Percentiles rank a stretch among this genome's conserved stretches.
phyloP scores from a whole-genome alignment of 768 basidiomycete genomes.

The Boletus pseudopeckii region DNA sequence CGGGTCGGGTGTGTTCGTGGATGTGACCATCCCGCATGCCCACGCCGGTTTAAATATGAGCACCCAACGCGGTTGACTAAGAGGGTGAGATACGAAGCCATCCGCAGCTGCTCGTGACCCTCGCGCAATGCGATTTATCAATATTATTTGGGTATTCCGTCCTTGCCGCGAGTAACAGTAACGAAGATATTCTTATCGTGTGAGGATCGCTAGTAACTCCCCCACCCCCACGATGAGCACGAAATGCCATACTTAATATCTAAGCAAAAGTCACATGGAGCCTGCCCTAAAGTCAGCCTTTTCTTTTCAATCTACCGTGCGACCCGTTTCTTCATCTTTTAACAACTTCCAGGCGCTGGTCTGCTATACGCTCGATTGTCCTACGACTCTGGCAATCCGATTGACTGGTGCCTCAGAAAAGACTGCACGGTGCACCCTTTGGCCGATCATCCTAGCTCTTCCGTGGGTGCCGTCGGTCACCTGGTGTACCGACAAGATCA shows the following conservation, averaged over 20 bases:
- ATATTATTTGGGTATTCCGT: not conserved
- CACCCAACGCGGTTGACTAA: constrained; percentile 8
- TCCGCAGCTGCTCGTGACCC: constrained; percentile 9
- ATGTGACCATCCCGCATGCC: not conserved
- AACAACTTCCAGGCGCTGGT: constrained; percentile 56
- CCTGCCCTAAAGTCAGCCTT: constrained; percentile 46
- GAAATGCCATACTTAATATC: not conserved
- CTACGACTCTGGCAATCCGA: constrained; percentile 42
- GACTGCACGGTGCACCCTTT: constrained; percentile 49
- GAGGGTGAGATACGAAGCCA: not conserved
- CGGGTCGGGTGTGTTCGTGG: not conserved
- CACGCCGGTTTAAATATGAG: constrained; percentile 6
- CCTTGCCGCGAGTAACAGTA: no score
- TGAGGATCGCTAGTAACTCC: not conserved
- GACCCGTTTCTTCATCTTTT: constrained; percentile 48
- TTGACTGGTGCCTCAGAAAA: constrained; percentile 55
- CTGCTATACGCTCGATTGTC: constrained; percentile 58
- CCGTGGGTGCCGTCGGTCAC: constrained; percentile 57
- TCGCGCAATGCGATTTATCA: not conserved
- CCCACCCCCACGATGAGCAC: no score
- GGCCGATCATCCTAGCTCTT: constrained; percentile 49
- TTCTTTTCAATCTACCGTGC: constrained; percentile 3
- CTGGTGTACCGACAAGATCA: constrained; percentile 51
- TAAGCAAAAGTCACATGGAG: not conserved
- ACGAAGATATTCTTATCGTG: not conserved